Conservation (phyloP, 306 rosid genomes). For the barrel medic (Medicago truncatula) region MtrunA17r5.0-ANR NC_053042.1:31434501-31435000, state of each 20-base stretch:
- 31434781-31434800: not conserved
- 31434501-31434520: constrained; percentile 51
- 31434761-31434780: not conserved
- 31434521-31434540: constrained; percentile 73
- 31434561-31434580: constrained; percentile 9
- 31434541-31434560: constrained; percentile 73
- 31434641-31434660: constrained; percentile 96
- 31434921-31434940: constrained; percentile 32
- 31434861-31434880: constrained; percentile 96
- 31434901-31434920: constrained; percentile 51
- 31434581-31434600: not conserved
- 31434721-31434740: constrained; percentile 59
- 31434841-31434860: constrained; percentile 82
- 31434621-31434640: not conserved
- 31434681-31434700: constrained; percentile 81
- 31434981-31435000: not conserved
- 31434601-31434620: not conserved
- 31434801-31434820: constrained; percentile 68
- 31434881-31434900: constrained; percentile 78
- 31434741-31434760: constrained; percentile 24
- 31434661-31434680: constrained; percentile 90
- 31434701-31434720: constrained; percentile 84
- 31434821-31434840: constrained; percentile 84
- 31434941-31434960: not conserved
- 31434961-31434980: not conserved